Conservation (phyloP, 2,329 filamentous ascomycete species). For the Trichoderma sp. region DNA sequence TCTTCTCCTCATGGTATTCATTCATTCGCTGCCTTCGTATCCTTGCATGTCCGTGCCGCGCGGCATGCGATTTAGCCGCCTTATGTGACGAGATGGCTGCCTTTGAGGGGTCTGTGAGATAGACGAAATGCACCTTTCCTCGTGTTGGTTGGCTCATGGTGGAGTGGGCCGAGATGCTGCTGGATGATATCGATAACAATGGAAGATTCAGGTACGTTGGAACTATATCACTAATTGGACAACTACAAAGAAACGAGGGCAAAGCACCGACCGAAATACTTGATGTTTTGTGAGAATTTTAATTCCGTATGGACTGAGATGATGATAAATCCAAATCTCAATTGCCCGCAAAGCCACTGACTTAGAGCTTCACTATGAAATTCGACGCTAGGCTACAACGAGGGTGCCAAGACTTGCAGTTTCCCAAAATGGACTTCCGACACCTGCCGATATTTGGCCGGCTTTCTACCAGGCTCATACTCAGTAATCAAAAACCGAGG, state of each 20-base stretch:
- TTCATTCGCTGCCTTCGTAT: conserved; percentile 8
- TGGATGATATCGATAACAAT: neutral
- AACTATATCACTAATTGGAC: neutral
- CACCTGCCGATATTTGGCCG: neutral
- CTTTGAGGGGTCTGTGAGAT: conserved; percentile 6
- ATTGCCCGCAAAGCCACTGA: neutral
- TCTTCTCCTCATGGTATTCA: neutral
- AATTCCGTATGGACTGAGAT: neutral
- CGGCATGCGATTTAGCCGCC: conserved; percentile 10
- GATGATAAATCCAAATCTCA: conserved; percentile 11
- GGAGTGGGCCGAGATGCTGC: too few relatives aligned
- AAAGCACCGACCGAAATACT: neutral
- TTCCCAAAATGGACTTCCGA: neutral
- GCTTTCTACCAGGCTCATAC: neutral
- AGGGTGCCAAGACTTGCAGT: conserved; percentile 6
- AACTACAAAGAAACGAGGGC: neutral
- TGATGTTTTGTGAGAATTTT: neutral
- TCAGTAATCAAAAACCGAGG: neutral
- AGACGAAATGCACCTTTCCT: conserved; percentile 6
- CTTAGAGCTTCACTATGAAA: neutral
- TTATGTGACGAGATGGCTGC: neutral
- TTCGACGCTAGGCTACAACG: neutral
- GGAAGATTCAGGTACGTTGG: neutral
- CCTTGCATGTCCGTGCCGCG: conserved; percentile 10
- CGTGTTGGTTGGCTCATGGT: neutral